Evolutionary conservation across 2,329 filamentous ascomycete species (phyloP).

Genomic region (Aspergillus pseudoglaucus): DNA sequence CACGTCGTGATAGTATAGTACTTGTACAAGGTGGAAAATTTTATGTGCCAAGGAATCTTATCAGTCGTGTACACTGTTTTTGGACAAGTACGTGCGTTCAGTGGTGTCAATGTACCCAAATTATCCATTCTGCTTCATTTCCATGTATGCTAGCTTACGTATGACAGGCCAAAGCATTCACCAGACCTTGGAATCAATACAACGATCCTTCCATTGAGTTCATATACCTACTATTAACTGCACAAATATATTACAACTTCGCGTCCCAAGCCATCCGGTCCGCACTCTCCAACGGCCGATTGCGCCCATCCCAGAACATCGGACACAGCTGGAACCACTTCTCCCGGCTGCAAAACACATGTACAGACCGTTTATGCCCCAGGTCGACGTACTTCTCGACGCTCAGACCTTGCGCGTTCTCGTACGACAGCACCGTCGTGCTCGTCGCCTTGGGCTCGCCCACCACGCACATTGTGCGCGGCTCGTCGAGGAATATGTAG

Average conservation of each 20-base stretch:
- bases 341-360: conserved; percentile 59
- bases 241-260: conserved; percentile 10
- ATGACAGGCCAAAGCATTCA: too few species aligned
- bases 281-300: conserved; percentile 15
- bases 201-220: conserved; percentile 41
- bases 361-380: conserved; percentile 64
- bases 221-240: too few species aligned
- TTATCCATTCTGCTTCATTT: too few species aligned
- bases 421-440: conserved; percentile 64
- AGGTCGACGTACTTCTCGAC: conserved; percentile 67
- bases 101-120: too few species aligned
- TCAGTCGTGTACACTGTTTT: too few species aligned
- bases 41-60: too few species aligned
- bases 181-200: too few species aligned
- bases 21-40: too few species aligned
- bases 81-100: too few species aligned
- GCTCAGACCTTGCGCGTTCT: conserved; percentile 66
- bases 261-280: conserved; percentile 6
- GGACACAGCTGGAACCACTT: conserved; percentile 62
- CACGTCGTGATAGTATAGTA: too few species aligned
- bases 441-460: conserved; percentile 67
- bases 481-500: conserved; percentile 55
- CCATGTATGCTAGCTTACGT: too few species aligned
- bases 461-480: conserved; percentile 48
- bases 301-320: conserved; percentile 16